Percentiles rank a stretch among this genome's conserved stretches.
These are phyloP conservation scores for Lonicera japonica DNA, from an alignment of 129 eudicot species.

Conservation along the genomic window DNA sequence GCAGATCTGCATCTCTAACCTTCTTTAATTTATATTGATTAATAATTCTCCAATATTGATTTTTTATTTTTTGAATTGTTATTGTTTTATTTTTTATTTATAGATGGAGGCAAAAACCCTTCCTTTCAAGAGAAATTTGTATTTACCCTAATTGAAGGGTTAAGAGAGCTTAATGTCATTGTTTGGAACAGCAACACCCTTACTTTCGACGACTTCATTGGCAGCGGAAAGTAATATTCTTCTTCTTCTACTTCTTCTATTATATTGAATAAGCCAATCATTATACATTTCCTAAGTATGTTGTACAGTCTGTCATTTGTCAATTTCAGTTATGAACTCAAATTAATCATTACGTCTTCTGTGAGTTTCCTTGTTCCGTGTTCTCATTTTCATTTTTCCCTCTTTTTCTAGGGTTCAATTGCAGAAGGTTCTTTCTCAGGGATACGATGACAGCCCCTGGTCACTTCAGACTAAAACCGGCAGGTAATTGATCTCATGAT, in stretches of 20 bases:
- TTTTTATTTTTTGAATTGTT: not conserved
- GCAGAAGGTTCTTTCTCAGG: conserved; percentile 67
- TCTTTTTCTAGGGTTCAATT: conserved; percentile 46
- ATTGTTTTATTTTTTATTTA: conserved; percentile 1
- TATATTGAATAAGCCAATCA: no score
- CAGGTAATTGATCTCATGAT: conserved; percentile 33
- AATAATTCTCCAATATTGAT: not conserved
- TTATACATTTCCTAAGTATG: not conserved
- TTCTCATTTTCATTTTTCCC: not conserved
- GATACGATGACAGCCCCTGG: conserved; percentile 84
- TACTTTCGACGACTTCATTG: conserved; percentile 70
- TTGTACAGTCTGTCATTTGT: not conserved
- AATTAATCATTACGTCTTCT: no score
- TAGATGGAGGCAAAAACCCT: conserved; percentile 96
- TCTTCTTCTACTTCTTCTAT: not conserved
- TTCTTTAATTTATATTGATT: not conserved
- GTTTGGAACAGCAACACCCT: conserved; percentile 95
- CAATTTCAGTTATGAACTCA: no score
- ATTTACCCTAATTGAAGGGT: conserved; percentile 68
- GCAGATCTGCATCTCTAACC: not conserved
- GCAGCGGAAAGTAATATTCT: conserved; percentile 90
- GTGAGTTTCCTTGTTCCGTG: not conserved
- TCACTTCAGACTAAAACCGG: conserved; percentile 70
- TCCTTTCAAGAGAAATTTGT: conserved; percentile 82
- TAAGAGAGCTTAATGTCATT: conserved; percentile 56